phyloP scores from a whole-genome alignment of 306 rosid species.

The Styphnolobium japonicum region DNA sequence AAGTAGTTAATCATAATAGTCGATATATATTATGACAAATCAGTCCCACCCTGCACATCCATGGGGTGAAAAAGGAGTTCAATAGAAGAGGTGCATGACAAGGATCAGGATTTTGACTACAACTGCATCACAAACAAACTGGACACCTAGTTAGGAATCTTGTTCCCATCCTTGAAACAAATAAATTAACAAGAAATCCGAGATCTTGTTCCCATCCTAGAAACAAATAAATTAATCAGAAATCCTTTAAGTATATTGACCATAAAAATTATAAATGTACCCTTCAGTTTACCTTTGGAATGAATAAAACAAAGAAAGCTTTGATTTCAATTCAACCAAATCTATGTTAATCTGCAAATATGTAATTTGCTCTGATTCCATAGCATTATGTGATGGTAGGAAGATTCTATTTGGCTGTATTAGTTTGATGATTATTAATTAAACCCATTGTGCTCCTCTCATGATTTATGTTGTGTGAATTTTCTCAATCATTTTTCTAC shows the following conservation, averaged over 20 bases:
- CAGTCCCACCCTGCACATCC: not conserved
- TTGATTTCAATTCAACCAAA: not conserved
- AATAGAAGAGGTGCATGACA: not conserved
- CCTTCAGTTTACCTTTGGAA: not conserved
- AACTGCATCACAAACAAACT: slow-evolving; percentile 12
- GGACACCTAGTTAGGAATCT: not conserved
- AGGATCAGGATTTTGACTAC: not conserved
- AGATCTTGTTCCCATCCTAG: no score
- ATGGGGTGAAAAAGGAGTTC: not conserved
- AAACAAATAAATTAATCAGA: no score
- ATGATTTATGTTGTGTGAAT: not conserved
- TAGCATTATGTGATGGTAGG: not conserved
- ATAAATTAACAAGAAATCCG: no score
- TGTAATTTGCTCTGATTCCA: not conserved
- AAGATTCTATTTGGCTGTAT: not conserved
- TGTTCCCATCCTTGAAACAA: not conserved
- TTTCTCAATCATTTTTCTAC: not conserved
- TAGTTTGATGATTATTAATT: not conserved
- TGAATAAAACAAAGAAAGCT: not conserved
- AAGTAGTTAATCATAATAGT: slow-evolving; percentile 14
- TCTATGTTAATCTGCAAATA: not conserved
- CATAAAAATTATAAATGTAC: no score
- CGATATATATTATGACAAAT: not conserved
- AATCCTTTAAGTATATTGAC: not conserved
- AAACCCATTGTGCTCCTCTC: not conserved